These are phyloP conservation scores for Pugionium cornutum DNA, from an alignment of 345 rosid species.

Conservation along the genomic window DNA sequence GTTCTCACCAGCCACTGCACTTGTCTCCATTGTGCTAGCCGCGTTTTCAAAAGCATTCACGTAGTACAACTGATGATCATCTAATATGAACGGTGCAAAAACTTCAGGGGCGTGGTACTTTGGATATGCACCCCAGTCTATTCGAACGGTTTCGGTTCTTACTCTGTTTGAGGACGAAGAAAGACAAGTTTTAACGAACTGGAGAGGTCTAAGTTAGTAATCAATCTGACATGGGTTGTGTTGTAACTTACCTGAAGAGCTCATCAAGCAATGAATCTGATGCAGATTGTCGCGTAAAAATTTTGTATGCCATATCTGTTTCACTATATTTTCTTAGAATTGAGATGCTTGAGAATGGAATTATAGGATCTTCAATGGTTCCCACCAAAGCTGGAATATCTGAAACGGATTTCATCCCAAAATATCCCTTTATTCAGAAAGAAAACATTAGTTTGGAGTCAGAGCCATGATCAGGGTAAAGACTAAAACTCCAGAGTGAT, in stretches of 20 bases:
- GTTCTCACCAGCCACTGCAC: slow-evolving; percentile 92
- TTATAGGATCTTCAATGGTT: slow-evolving; percentile 70
- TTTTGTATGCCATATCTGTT: slow-evolving; percentile 68
- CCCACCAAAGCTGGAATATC: slow-evolving; percentile 81
- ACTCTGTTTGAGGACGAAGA: slow-evolving; percentile 40
- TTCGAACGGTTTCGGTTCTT: slow-evolving; percentile 65
- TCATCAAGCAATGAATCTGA: slow-evolving; percentile 67
- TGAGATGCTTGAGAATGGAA: slow-evolving; percentile 85
- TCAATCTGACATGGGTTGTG: slow-evolving; percentile 22
- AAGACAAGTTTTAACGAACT: background rate
- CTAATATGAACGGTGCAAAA: slow-evolving; percentile 84
- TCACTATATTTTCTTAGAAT: slow-evolving; percentile 57
- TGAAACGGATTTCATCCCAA: slow-evolving; percentile 57
- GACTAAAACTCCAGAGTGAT: slow-evolving; percentile 4
- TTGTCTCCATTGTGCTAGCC: slow-evolving; percentile 91
- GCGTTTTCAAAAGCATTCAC: slow-evolving; percentile 92
- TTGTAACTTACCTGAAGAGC: slow-evolving; percentile 66
- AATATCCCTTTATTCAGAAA: slow-evolving; percentile 57
- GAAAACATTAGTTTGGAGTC: slow-evolving; percentile 25
- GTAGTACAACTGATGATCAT: slow-evolving; percentile 74
- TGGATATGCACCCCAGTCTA: slow-evolving; percentile 98
- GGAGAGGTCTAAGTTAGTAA: slow-evolving; percentile 1
- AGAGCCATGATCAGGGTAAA: background rate
- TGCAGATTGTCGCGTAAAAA: slow-evolving; percentile 67
- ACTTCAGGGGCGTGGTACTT: slow-evolving; percentile 80